Evolutionary conservation across 192 early-diverging fungal species (phyloP).

Genomic region (Linnemannia hyalina): DNA sequence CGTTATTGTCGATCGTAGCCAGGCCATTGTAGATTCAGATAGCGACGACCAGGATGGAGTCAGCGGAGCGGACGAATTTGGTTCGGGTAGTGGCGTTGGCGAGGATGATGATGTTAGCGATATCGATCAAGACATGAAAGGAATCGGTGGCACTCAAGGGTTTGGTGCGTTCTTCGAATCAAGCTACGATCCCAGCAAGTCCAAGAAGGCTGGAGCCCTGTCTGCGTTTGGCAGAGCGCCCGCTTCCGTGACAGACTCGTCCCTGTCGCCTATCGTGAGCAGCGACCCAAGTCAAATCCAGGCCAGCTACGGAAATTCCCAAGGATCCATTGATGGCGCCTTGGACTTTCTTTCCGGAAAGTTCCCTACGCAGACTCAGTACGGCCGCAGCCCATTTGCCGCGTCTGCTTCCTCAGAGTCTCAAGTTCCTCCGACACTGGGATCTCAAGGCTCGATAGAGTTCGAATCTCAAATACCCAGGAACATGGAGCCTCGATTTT

Average conservation of each 20-base stretch:
- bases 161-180: conserved; percentile 31
- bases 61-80: background rate
- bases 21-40: background rate
- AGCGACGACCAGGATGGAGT: conserved; percentile 7
- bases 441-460: background rate
- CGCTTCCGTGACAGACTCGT: background rate
- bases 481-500: background rate
- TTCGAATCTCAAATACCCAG: background rate
- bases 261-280: background rate
- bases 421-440: background rate
- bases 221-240: background rate
- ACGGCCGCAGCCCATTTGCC: background rate
- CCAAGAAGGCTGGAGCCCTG: background rate
- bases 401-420: background rate
- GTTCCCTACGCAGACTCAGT: background rate
- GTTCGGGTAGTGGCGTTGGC: background rate
- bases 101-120: conserved; percentile 7
- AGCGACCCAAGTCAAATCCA: conserved; percentile 1
- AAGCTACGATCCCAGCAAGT: conserved; percentile 8
- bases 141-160: background rate
- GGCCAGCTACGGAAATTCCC: background rate
- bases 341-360: conserved; percentile 17
- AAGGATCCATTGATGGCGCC: conserved; percentile 1
- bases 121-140: conserved; percentile 12
- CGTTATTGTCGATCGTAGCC: conserved; percentile 28